Base-by-base conservation (phyloP, 163 green algal genomes). In the Chlorella variabilis region DNA sequence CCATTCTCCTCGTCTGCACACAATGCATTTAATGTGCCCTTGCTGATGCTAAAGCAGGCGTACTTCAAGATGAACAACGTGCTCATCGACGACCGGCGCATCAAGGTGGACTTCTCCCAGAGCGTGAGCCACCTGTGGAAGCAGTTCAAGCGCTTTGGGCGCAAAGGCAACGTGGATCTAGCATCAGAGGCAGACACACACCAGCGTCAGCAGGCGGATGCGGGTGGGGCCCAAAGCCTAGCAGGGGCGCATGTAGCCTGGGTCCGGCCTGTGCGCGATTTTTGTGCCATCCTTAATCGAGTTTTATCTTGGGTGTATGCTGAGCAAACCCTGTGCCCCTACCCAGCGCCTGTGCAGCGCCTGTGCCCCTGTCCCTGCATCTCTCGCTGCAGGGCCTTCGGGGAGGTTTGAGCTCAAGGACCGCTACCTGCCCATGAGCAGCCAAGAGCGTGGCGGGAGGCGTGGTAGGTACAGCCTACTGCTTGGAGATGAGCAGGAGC, bases 11-110 rank as follows among this genome's bases (percentile, higher is more conserved):
- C 25, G 59, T 3, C 61, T 39, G 61, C 61, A 69, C n/a, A n/a
- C n/a, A n/a, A n/a, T n/a, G n/a, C n/a, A n/a, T n/a, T n/a, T n/a
- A n/a, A n/a, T n/a, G n/a, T n/a, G n/a, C n/a, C n/a, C n/a, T n/a
- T n/a, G n/a, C n/a, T n/a, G 45, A 11, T 54, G 45, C 45, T 54
- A 95, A 75, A n/a, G n/a, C 89, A 94, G 61, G 97, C 97, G 0
- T 99, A 99, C 87, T 98, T 99, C 89, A 99, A 99, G 86, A 99
- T 99, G 94, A 97, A 98, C 90, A 98, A 98, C 85, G 94, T 96
- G 41, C 88, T 99, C 31, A 98, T 99, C 73, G 97, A 99, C 75
- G 97, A 99, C 88, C 88, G 96, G 29, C 90, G 94, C 75, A 96
- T 98, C 83, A 93, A 95, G 85, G 77, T 84, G 41, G 70, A 82